A percentile compares a stretch with the other conserved stretches of the same genome.
Evolutionary conservation across 1,284 basidiomycete genomes (phyloP).

Genomic region (Malassezia brasiliensis): DNA sequence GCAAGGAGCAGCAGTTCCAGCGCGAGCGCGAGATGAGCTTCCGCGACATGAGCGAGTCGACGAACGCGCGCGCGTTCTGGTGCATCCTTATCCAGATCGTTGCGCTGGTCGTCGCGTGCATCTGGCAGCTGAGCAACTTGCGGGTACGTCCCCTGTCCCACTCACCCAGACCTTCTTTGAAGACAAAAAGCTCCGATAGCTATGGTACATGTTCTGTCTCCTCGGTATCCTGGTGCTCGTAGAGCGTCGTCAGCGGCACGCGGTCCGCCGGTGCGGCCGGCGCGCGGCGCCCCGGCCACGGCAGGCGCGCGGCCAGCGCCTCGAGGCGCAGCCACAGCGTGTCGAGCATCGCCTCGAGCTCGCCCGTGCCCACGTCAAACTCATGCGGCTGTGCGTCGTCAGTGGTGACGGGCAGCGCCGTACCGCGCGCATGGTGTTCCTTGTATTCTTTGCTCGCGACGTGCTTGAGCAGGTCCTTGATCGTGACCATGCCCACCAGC

Average conservation of each 20-base stretch:
- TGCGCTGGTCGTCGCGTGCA: slow-evolving; percentile 71
- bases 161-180: slow-evolving; percentile 32
- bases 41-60: slow-evolving; percentile 74
- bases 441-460: slow-evolving; percentile 33
- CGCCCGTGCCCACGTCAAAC: slow-evolving; percentile 23
- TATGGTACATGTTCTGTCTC: background rate
- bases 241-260: slow-evolving; percentile 6
- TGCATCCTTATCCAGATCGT: slow-evolving; percentile 79
- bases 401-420: background rate
- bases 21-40: slow-evolving; percentile 82
- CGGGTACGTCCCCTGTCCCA: slow-evolving; percentile 3
- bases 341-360: slow-evolving; percentile 27
- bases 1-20: slow-evolving; percentile 94
- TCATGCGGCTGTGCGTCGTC: background rate
- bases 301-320: background rate
- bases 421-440: background rate
- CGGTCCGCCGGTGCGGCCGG: background rate
- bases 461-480: slow-evolving; percentile 74
- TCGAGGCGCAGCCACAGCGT: background rate
- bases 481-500: slow-evolving; percentile 77
- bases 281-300: background rate
- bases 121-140: slow-evolving; percentile 86
- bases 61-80: slow-evolving; percentile 83
- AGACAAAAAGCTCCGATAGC: slow-evolving; percentile 43
- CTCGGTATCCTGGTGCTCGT: slow-evolving; percentile 5